These are phyloP conservation scores for Cercospora canescens DNA, from an alignment of 2,329 filamentous ascomycete species.

Conservation along the genomic window DNA sequence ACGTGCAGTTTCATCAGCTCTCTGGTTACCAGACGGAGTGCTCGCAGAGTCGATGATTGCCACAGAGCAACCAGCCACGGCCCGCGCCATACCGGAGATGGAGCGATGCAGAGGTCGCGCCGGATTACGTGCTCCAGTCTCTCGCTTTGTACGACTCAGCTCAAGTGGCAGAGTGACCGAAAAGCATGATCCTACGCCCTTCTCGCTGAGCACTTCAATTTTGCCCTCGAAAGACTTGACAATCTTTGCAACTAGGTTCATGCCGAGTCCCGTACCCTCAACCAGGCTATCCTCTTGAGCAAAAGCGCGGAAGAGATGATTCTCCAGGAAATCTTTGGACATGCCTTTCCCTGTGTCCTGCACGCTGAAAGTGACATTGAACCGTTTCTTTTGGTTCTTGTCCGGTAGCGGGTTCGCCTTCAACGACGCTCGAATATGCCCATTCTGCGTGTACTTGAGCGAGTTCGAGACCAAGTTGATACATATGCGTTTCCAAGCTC, in stretches of 20 bases:
- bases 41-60: constrained; percentile 23
- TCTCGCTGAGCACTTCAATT: constrained; percentile 44
- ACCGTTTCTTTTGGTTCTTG: constrained; percentile 21
- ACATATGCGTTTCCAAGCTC: constrained; percentile 49
- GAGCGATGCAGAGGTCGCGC: constrained; percentile 11
- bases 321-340: constrained; percentile 61
- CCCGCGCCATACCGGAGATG: constrained; percentile 12
- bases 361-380: constrained; percentile 41
- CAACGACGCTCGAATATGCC: constrained; percentile 41
- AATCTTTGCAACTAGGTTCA: constrained; percentile 63
- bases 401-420: constrained; percentile 22
- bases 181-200: constrained; percentile 24
- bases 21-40: constrained; percentile 18
- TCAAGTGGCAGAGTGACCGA: constrained; percentile 26
- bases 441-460: constrained; percentile 48
- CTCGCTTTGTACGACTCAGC: constrained; percentile 16
- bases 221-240: constrained; percentile 61
- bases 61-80: constrained; percentile 16
- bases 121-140: constrained; percentile 10
- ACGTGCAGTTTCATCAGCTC: constrained; percentile 21
- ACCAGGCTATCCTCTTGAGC: constrained; percentile 63
- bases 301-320: constrained; percentile 64
- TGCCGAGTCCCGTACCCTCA: constrained; percentile 63
- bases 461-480: constrained; percentile 51
- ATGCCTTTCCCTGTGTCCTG: constrained; percentile 68